These are phyloP conservation scores for Yarrowia sp. DNA, from an alignment of 805 yeast species.

Conservation along the genomic window DNA sequence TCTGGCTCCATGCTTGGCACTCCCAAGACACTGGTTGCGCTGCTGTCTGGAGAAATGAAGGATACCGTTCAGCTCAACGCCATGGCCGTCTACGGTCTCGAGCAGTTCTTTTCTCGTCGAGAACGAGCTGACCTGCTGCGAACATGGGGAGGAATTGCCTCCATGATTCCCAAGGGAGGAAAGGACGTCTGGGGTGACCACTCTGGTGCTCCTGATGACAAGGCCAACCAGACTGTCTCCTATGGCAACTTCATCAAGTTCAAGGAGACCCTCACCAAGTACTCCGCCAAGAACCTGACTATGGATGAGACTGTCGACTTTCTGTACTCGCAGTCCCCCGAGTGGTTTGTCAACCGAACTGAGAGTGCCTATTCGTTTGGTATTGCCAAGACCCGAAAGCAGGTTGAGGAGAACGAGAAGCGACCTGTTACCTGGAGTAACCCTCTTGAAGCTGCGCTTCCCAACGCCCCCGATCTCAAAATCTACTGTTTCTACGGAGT, in stretches of 20 bases:
- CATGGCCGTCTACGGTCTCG: slow-evolving; percentile 91
- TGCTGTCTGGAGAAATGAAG: slow-evolving; percentile 97
- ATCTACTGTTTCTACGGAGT: slow-evolving; percentile 91
- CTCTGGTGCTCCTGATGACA: slow-evolving; percentile 75
- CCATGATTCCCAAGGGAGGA: slow-evolving; percentile 98
- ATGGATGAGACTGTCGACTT: slow-evolving; percentile 71
- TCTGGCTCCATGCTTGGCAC: slow-evolving; percentile 93
- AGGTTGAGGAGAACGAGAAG: slow-evolving; percentile 70
- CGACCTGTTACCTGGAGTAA: slow-evolving; percentile 87
- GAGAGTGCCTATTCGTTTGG: slow-evolving; percentile 81
- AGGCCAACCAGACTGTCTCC: slow-evolving; percentile 51
- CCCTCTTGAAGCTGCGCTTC: slow-evolving; percentile 90
- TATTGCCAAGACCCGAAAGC: slow-evolving; percentile 63
- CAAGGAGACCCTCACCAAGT: slow-evolving; percentile 54
- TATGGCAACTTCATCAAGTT: slow-evolving; percentile 80
- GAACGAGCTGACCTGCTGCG: slow-evolving; percentile 87
- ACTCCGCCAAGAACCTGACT: slow-evolving; percentile 63
- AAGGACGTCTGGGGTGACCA: slow-evolving; percentile 84
- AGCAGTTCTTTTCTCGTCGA: slow-evolving; percentile 86
- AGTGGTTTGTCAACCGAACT: slow-evolving; percentile 74
- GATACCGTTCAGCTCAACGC: slow-evolving; percentile 95
- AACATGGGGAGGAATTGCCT: slow-evolving; percentile 91
- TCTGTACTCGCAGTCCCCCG: slow-evolving; percentile 69
- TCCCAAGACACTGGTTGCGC: slow-evolving; percentile 90
- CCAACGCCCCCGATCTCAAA: slow-evolving; percentile 92